phyloP scores from a whole-genome alignment of 2,329 filamentous ascomycete species.

The Huntiella savannae region DNA sequence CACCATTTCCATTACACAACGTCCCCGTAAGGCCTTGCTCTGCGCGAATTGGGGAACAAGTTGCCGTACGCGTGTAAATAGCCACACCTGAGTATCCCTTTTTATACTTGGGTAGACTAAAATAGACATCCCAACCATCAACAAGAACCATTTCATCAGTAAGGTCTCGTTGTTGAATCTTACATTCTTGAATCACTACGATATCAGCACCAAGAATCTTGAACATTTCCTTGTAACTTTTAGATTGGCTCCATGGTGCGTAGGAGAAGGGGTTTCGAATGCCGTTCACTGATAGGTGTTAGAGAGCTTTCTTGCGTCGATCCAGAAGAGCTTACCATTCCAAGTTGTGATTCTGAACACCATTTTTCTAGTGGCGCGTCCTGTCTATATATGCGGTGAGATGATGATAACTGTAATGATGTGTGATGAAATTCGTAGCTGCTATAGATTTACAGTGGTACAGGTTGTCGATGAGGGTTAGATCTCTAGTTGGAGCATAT shows the following conservation, averaged over 20 bases:
- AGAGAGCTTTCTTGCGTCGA: conserved; percentile 8
- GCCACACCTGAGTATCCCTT: conserved; percentile 95
- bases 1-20: conserved; percentile 46
- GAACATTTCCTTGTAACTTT: conserved; percentile 70
- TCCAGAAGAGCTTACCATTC: conserved; percentile 42
- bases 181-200: conserved; percentile 85
- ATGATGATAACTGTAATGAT: no score
- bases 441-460: no score
- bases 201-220: conserved; percentile 84
- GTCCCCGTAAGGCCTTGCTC: conserved; percentile 87
- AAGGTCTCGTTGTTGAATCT: conserved; percentile 85
- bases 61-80: conserved; percentile 78
- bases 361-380: conserved; percentile 29
- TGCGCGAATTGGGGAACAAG: conserved; percentile 68
- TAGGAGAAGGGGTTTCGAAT: conserved; percentile 74
- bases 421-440: no score
- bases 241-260: conserved; percentile 58
- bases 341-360: conserved; percentile 65
- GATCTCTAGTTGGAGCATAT: no score
- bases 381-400: no score
- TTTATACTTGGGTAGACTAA: conserved; percentile 81
- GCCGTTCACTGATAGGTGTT: conserved; percentile 47
- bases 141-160: conserved; percentile 91
- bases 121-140: conserved; percentile 89
- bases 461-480: no score